Conservation (phyloP, 2,329 filamentous ascomycete species). For the Monilinia polystroma region DNA sequence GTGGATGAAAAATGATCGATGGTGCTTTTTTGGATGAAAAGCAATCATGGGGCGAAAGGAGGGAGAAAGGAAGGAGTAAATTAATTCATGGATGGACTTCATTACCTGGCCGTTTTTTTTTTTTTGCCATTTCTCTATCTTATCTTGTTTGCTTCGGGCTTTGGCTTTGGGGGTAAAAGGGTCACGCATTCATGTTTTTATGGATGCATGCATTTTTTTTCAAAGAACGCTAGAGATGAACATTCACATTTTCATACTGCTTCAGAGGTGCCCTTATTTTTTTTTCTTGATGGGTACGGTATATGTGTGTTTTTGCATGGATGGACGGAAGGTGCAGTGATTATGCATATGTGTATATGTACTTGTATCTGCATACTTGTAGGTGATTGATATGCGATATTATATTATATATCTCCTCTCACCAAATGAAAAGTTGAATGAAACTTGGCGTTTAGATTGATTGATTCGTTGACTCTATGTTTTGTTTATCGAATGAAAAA, state of each 20-base stretch:
- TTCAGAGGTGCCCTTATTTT: neutral
- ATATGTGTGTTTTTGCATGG: neutral
- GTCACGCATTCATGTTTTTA: slow-evolving; percentile 16
- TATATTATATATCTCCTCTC: neutral
- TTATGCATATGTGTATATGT: neutral
- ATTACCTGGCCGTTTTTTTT: slow-evolving; percentile 19
- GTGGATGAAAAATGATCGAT: neutral
- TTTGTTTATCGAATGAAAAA: neutral
- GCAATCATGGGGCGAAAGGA: neutral
- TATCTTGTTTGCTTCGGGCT: slow-evolving; percentile 16
- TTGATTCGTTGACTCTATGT: neutral
- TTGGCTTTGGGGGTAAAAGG: slow-evolving; percentile 10
- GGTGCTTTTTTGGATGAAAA: slow-evolving; percentile 14
- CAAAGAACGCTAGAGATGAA: slow-evolving; percentile 13
- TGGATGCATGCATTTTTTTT: slow-evolving; percentile 14
- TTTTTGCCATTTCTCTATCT: slow-evolving; percentile 18
- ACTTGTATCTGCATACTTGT: neutral
- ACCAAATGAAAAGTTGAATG: neutral
- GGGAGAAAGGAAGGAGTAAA: slow-evolving; percentile 12
- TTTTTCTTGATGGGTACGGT: neutral
- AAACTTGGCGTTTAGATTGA: neutral
- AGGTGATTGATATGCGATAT: neutral
- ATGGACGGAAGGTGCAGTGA: neutral
- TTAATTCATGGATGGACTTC: slow-evolving; percentile 18
- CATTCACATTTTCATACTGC: neutral